phyloP scores from a whole-genome alignment of 202 grass and related monocot species.

The Digitaria exilis region DNA sequence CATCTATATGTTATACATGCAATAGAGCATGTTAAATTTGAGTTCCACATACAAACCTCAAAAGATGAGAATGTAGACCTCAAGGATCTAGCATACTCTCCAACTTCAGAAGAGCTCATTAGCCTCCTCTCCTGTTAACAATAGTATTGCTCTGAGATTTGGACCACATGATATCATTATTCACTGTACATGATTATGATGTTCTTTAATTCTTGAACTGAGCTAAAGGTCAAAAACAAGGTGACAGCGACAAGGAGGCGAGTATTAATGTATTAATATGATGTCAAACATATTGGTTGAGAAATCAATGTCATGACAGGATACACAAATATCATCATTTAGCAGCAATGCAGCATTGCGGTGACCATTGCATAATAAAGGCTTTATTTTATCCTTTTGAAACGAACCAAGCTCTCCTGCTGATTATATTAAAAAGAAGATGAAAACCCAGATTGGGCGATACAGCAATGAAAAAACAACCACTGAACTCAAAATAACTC shows the following conservation, averaged over 20 bases:
- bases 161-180: neutral
- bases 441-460: too few species aligned
- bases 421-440: too few species aligned
- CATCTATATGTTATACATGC: neutral
- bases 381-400: neutral
- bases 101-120: constrained; percentile 63
- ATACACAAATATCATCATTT: neutral
- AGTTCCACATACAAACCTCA: constrained; percentile 54
- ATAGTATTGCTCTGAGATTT: constrained; percentile 3
- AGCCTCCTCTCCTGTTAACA: constrained; percentile 68
- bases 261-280: constrained; percentile 16
- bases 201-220: constrained; percentile 1
- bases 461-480: too few species aligned
- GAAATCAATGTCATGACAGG: constrained; percentile 24
- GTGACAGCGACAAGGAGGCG: neutral
- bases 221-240: neutral
- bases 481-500: too few species aligned
- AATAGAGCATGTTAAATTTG: constrained; percentile 13
- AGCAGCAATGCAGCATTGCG: neutral
- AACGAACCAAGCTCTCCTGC: too few species aligned
- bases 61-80: constrained; percentile 78
- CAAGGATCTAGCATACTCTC: constrained; percentile 69
- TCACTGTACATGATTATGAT: neutral
- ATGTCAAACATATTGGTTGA: constrained; percentile 41
- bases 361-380: neutral